Evolutionary conservation across 2,329 filamentous ascomycete genomes (phyloP), one percentile per base, ranked within the genome.

Genomic region (Rutstroemia sydowiana): DNA sequence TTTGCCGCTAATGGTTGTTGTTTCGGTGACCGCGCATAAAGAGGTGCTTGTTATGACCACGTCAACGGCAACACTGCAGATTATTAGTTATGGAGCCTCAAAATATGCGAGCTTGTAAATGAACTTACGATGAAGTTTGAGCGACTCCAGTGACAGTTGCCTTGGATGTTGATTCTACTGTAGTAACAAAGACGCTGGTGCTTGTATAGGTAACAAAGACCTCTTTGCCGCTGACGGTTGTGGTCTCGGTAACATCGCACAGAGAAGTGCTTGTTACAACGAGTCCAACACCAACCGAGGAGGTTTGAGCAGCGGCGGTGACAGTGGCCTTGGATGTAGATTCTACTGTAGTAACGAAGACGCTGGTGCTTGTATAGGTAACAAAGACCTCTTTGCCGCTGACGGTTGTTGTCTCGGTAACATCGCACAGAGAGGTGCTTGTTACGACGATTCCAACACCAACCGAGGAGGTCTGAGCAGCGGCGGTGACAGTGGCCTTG

Each of bases 21-120:
- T 74, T 61, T 73, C 67, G 0, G 73, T 76, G 8, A 77, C 61
- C 3, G 73, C 70, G 60, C 70, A 73, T 13, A 73, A 62, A 20
- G 65, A 68, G 11, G 73, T 76, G 44, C 21, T 64, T 65, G n/a
- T n/a, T n/a, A n/a, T n/a, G n/a, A n/a, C n/a, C n/a, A n/a, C n/a
- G n/a, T n/a, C n/a, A n/a, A n/a, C n/a, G n/a, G n/a, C n/a, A n/a
- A n/a, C n/a, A n/a, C n/a, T n/a, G n/a, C n/a, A n/a, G n/a, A n/a
- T n/a, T n/a, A n/a, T n/a, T n/a, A n/a, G n/a, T n/a, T n/a, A n/a
- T n/a, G n/a, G n/a, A n/a, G n/a, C n/a, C n/a, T n/a, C n/a, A n/a
- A n/a, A n/a, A n/a, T n/a, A n/a, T n/a, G n/a, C n/a, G n/a, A n/a
- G n/a, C n/a, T n/a, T n/a, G 21, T 16, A 5, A 7, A 14, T 32